These are phyloP conservation scores for Tetracladium setigerum DNA, from an alignment of 495 filamentous ascomycete genomes.

Conservation along the genomic window DNA sequence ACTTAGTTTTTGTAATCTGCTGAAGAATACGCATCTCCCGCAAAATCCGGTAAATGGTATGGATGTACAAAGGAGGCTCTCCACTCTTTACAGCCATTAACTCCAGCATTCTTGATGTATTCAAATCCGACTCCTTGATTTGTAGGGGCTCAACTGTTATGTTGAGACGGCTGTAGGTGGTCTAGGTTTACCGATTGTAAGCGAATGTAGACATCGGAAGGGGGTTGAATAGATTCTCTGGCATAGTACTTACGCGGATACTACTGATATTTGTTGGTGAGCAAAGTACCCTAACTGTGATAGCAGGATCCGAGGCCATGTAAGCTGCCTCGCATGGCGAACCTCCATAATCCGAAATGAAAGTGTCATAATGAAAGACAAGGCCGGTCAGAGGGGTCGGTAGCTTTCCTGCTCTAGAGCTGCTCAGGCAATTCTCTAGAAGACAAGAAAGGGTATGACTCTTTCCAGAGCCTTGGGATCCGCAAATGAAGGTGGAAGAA, in stretches of 20 bases:
- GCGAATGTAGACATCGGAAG: constrained; percentile 2
- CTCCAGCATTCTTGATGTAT: constrained; percentile 55
- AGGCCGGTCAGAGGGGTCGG: constrained; percentile 49
- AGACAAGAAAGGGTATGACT: constrained; percentile 66
- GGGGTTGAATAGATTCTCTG: constrained; percentile 24
- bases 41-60: constrained; percentile 49
- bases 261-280: constrained; percentile 49
- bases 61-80: constrained; percentile 54
- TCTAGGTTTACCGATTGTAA: constrained; percentile 8
- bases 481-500: constrained; percentile 68
- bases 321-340: constrained; percentile 63
- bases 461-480: constrained; percentile 70
- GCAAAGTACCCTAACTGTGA: constrained; percentile 56
- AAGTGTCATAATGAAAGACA: constrained; percentile 63
- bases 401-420: constrained; percentile 27
- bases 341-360: constrained; percentile 42
- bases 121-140: constrained; percentile 51
- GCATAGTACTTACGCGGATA: constrained; percentile 32
- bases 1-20: constrained; percentile 26
- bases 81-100: constrained; percentile 55
- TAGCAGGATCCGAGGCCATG: constrained; percentile 42
- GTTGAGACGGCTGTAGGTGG: constrained; percentile 32
- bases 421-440: constrained; percentile 54
- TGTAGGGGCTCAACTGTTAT: constrained; percentile 44
- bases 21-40: constrained; percentile 47